Conservation (phyloP, 352 stramenopile genomes). For the Elongisporangium senticosum region DNA sequence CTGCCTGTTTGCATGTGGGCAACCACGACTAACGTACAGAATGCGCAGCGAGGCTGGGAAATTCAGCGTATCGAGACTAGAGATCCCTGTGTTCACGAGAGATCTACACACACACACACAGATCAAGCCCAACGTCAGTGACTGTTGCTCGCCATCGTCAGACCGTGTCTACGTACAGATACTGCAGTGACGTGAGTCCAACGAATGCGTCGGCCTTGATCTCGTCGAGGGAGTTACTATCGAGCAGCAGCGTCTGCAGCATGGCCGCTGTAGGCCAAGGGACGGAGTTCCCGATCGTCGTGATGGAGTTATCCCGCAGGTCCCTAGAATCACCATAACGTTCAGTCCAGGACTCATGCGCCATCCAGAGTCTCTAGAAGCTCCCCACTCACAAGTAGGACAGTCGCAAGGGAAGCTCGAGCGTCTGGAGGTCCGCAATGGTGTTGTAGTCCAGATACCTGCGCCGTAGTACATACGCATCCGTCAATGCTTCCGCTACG, state of each 20-base stretch:
- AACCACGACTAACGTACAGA: slow-evolving; percentile 18
- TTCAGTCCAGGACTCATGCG: too few species aligned
- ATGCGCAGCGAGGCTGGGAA: slow-evolving; percentile 37
- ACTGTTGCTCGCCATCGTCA: neutral
- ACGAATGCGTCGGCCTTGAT: slow-evolving; percentile 36
- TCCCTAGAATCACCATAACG: slow-evolving; percentile 10
- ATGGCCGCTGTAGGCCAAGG: slow-evolving; percentile 38
- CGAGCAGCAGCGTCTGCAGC: slow-evolving; percentile 55
- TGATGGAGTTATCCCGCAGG: slow-evolving; percentile 38
- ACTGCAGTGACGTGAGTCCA: slow-evolving; percentile 37
- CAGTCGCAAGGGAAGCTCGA: slow-evolving; percentile 35
- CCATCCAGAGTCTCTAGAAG: too few species aligned
- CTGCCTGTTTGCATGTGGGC: neutral
- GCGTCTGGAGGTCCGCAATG: slow-evolving; percentile 29
- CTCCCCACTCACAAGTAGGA: slow-evolving; percentile 23
- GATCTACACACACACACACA: slow-evolving; percentile 20
- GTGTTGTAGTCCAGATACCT: slow-evolving; percentile 40
- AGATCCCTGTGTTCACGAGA: slow-evolving; percentile 42
- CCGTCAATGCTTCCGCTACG: neutral
- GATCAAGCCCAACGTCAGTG: slow-evolving; percentile 3
- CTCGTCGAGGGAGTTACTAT: slow-evolving; percentile 36
- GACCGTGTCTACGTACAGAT: slow-evolving; percentile 30
- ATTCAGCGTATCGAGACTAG: slow-evolving; percentile 29
- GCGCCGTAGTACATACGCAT: slow-evolving; percentile 1
- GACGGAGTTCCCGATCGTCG: slow-evolving; percentile 16